These are phyloP conservation scores for Vaccinium vitisidaea DNA, from an alignment of 148 eudicot species.

Conservation along the genomic window DNA sequence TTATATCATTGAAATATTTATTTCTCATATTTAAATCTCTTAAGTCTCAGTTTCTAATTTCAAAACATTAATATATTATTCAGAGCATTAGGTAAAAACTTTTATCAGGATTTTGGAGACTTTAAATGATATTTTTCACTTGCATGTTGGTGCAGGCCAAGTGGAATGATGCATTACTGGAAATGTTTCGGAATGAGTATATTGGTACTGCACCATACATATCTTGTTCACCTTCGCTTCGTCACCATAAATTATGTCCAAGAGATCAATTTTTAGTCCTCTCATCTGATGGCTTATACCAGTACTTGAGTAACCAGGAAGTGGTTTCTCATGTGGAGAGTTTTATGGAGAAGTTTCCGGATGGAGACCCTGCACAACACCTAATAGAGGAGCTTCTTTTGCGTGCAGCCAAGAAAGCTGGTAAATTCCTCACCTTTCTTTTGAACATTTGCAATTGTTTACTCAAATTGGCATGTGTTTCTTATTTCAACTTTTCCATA, in stretches of 20 bases:
- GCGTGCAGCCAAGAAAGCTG: slow-evolving; percentile 99
- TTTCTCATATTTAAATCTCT: neutral
- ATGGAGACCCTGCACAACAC: slow-evolving; percentile 99
- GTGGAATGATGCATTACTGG: slow-evolving; percentile 76
- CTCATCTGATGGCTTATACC: slow-evolving; percentile 96
- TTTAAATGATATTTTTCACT: slow-evolving; percentile 20
- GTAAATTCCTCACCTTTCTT: slow-evolving; percentile 32
- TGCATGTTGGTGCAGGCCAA: slow-evolving; percentile 68
- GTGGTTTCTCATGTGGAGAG: slow-evolving; percentile 85
- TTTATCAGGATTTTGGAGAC: slow-evolving; percentile 8
- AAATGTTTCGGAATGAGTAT: slow-evolving; percentile 96
- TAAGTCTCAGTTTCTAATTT: neutral
- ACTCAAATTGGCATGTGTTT: neutral
- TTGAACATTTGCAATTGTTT: neutral
- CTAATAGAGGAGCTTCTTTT: slow-evolving; percentile 92
- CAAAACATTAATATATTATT: neutral
- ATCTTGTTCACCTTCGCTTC: slow-evolving; percentile 83
- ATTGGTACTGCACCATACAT: slow-evolving; percentile 87
- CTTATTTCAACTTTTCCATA: neutral
- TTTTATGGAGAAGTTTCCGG: slow-evolving; percentile 89
- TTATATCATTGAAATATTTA: neutral
- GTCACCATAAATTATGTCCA: slow-evolving; percentile 78
- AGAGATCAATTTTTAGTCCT: slow-evolving; percentile 95
- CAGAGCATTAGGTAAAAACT: neutral
- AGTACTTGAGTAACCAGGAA: slow-evolving; percentile 91